Evolutionary conservation across 2,329 filamentous ascomycete species (phyloP), one percentile per base, ranked within the genome.

Genomic region (Bipolaris gigantea): DNA sequence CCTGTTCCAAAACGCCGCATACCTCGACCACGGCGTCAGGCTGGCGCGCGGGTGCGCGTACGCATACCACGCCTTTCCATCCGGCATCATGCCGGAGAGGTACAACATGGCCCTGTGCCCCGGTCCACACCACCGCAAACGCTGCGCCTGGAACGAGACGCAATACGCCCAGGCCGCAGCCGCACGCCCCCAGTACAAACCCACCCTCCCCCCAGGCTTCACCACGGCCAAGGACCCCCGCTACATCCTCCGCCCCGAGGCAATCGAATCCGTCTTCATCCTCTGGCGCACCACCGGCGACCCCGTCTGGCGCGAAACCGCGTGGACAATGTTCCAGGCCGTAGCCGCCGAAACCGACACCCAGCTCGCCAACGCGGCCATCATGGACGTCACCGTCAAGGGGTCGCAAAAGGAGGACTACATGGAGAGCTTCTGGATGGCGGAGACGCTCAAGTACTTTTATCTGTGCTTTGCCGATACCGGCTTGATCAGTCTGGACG

Each of bases 31-130:
- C 30, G 84, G 82, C 27, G 75, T 76, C 46, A 82, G 84, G 65
- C 74, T 86, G 25, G 85, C 83, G 0, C 79, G 84, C 53, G 84
- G 83, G 7, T 87, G 84, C 66, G 80, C 85, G 25, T 86, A 82
- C 79, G 80, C 83, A 5, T 86, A 86, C 64, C 75, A 80, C 48
- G 73, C 78, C 2, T 81, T 81, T 40, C 79, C 80, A 2, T 77
- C 80, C 0, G 83, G 84, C 1, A 79, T 87, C 52, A 86, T 86
- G 83, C 83, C 84, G 0, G 84, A 87, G 62, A 70, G 75, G 25
- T 85, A 84, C 66, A 66, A 77, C 32, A 72, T 84, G 50, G 60
- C 81, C 5, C 76, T 81, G 2, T 86, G 84, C 61, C 64, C 63
- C 0, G 59, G 62, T 27, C 16, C 59, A 4, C 45, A 66, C 15